A percentile compares a stretch with the other conserved stretches of the same genome.
These are phyloP conservation scores for Neurospora sp. DNA, from an alignment of 495 filamentous ascomycete species.

Conservation along the genomic window DNA sequence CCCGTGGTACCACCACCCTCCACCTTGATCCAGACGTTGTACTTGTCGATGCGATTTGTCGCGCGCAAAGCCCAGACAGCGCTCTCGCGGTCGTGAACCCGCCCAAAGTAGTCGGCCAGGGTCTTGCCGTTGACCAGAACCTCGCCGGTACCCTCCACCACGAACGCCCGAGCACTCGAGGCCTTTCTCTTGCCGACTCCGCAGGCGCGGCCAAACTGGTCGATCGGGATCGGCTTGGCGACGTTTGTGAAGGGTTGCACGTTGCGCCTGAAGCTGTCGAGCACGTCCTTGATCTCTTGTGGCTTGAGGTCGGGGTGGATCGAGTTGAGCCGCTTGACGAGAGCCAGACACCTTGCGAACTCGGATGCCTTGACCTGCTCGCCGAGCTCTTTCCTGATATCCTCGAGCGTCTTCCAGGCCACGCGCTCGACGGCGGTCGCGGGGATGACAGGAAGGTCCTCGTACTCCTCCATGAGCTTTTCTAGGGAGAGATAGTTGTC, in stretches of 20 bases:
- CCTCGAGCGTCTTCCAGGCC: slow-evolving; percentile 71
- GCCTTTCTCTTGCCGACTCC: slow-evolving; percentile 79
- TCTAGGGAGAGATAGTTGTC: slow-evolving; percentile 71
- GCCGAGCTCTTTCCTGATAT: slow-evolving; percentile 64
- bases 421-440: slow-evolving; percentile 58
- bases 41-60: slow-evolving; percentile 81
- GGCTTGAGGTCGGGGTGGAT: slow-evolving; percentile 79
- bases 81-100: slow-evolving; percentile 90
- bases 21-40: slow-evolving; percentile 86
- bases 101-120: slow-evolving; percentile 65
- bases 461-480: slow-evolving; percentile 56
- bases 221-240: slow-evolving; percentile 47
- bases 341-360: slow-evolving; percentile 61
- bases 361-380: slow-evolving; percentile 70
- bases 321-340: slow-evolving; percentile 71
- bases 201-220: slow-evolving; percentile 63
- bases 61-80: slow-evolving; percentile 81
- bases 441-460: slow-evolving; percentile 56
- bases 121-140: slow-evolving; percentile 81
- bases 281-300: slow-evolving; percentile 47
- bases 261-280: slow-evolving; percentile 62
- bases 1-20: slow-evolving; percentile 83
- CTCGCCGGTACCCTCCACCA: slow-evolving; percentile 88
- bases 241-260: slow-evolving; percentile 57
- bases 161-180: slow-evolving; percentile 67